Conservation (phyloP, 176 grass and related monocot genomes). For the Hsuehochloa calcarea region DNA sequence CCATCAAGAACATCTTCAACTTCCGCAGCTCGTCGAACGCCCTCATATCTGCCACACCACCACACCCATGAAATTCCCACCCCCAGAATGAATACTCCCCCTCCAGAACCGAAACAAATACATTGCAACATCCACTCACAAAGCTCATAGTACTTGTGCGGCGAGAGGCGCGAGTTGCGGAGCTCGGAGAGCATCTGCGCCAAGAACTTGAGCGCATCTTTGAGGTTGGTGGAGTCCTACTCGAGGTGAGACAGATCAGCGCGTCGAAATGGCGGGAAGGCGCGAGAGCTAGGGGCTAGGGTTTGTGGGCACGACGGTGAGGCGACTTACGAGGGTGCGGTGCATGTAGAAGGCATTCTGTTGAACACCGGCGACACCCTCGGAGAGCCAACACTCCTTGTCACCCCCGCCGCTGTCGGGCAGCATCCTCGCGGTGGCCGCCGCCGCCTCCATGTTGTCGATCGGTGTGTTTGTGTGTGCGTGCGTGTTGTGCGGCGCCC, state of each 20-base stretch:
- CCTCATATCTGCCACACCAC: conserved; percentile 65
- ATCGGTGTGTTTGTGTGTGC: conserved; percentile 33
- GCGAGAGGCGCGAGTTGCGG: conserved; percentile 78
- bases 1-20: conserved; percentile 90
- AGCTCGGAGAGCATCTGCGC: conserved; percentile 98
- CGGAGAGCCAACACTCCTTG: conserved; percentile 89
- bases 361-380: conserved; percentile 93
- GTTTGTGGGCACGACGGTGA: too few species aligned
- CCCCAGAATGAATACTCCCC: too few species aligned
- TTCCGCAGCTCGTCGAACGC: conserved; percentile 89
- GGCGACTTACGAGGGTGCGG: conserved; percentile 67
- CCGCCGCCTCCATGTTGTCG: background rate
- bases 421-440: conserved; percentile 52
- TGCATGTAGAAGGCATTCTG: conserved; percentile 99
- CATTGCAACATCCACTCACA: conserved; percentile 45
- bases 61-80: background rate
- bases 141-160: conserved; percentile 92
- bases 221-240: conserved; percentile 90
- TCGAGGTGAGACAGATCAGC: background rate
- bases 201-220: conserved; percentile 91
- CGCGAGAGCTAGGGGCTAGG: too few species aligned
- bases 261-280: too few species aligned
- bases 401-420: conserved; percentile 57
- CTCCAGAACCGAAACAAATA: too few species aligned
- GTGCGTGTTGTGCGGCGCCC: too few species aligned